phyloP scores from a whole-genome alignment of 1,284 basidiomycete species.

The Athelia psychrophila region DNA sequence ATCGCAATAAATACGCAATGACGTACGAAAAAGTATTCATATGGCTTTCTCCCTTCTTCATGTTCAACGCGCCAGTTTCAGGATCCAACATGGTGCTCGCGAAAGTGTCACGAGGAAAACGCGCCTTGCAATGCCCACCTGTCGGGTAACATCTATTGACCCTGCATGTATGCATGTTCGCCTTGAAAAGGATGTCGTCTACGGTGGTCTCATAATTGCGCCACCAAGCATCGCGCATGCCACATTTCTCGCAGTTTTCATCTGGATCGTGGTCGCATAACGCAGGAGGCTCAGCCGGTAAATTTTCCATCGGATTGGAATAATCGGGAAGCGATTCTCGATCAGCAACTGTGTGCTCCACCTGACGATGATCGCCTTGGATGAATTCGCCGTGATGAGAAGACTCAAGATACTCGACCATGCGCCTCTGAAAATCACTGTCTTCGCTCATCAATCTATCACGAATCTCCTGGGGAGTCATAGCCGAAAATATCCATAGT shows the following conservation, averaged over 20 bases:
- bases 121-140: conserved; percentile 20
- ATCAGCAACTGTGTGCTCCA: conserved; percentile 1
- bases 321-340: neutral
- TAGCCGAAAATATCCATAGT: conserved; percentile 22
- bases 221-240: neutral
- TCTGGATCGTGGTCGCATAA: too few relatives aligned
- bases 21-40: conserved; percentile 21
- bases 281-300: neutral
- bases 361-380: conserved; percentile 4
- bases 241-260: too few relatives aligned
- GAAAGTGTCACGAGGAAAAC: conserved; percentile 24
- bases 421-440: conserved; percentile 11
- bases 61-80: conserved; percentile 14
- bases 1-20: conserved; percentile 17
- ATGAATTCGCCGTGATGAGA: conserved; percentile 12
- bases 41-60: conserved; percentile 20
- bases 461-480: conserved; percentile 24
- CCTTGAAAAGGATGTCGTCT: conserved; percentile 1
- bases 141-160: conserved; percentile 9
- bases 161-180: conserved; percentile 10
- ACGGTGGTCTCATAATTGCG: neutral
- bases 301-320: conserved; percentile 2
- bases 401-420: conserved; percentile 15
- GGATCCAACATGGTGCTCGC: conserved; percentile 18
- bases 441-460: conserved; percentile 15